phyloP scores from a whole-genome alignment of 2,329 filamentous ascomycete species.

The Cylindrodendrum hubeiense region DNA sequence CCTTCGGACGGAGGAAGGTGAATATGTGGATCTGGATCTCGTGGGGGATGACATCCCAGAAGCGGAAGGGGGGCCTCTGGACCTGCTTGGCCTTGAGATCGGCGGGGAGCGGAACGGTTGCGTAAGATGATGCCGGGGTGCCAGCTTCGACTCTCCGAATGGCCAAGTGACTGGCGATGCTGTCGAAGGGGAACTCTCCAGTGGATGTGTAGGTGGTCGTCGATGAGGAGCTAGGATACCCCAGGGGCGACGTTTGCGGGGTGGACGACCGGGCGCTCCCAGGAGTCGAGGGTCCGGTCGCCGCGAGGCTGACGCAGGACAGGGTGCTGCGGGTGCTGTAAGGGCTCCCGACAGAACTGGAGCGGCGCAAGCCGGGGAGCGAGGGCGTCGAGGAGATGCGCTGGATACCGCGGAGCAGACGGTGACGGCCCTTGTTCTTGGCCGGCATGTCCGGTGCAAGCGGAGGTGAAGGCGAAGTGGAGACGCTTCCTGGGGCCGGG shows the following conservation, averaged over 20 bases:
- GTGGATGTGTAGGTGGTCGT: constrained; percentile 55
- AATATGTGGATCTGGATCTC: constrained; percentile 87
- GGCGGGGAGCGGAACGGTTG: constrained; percentile 72
- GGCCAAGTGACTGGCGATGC: constrained; percentile 62
- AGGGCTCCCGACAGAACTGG: constrained; percentile 76
- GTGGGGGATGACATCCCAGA: constrained; percentile 85
- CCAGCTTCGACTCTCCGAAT: constrained; percentile 68
- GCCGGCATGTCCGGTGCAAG: constrained; percentile 44
- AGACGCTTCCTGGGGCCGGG: constrained; percentile 38
- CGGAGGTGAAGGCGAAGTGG: constrained; percentile 42
- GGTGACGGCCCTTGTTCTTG: constrained; percentile 77
- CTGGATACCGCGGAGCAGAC: constrained; percentile 79
- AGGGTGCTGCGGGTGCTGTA: constrained; percentile 68
- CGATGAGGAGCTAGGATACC: constrained; percentile 50
- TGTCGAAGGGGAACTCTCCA: constrained; percentile 56
- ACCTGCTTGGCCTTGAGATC: constrained; percentile 64
- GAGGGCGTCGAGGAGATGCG: constrained; percentile 86
- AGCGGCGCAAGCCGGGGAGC: constrained; percentile 72
- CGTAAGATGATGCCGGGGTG: constrained; percentile 52
- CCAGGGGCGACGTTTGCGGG: constrained; percentile 57
- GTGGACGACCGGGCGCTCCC: constrained; percentile 46
- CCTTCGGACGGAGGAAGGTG: constrained; percentile 79
- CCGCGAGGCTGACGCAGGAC: constrained; percentile 67
- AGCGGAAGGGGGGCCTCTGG: constrained; percentile 64
- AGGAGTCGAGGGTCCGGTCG: constrained; percentile 48